A percentile compares a stretch with the other conserved stretches of the same genome.
Evolutionary conservation across 192 early-diverging fungal genomes (phyloP).

Genomic region (Phycomyces nitens): DNA sequence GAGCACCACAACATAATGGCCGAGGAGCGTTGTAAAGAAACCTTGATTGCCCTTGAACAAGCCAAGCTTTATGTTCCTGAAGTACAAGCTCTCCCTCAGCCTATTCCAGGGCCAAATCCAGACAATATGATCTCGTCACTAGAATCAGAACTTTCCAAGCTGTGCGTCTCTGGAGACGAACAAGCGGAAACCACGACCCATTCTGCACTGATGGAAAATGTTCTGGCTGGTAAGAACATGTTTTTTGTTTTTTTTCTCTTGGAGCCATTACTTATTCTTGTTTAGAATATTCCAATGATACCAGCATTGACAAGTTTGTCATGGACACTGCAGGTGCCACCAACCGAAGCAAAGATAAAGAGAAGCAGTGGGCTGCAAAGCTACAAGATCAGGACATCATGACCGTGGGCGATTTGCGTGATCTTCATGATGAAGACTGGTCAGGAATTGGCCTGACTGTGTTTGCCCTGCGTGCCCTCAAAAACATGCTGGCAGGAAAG

Average conservation of each 20-base stretch:
- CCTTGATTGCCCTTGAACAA: conserved; percentile 14
- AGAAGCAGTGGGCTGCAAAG: conserved; percentile 64
- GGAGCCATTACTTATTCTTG: neutral
- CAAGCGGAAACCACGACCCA: neutral
- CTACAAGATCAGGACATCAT: conserved; percentile 73
- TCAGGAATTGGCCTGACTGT: conserved; percentile 55
- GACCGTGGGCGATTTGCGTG: conserved; percentile 74
- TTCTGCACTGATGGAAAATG: conserved; percentile 8
- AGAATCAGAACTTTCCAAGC: neutral
- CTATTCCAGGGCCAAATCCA: too few species aligned
- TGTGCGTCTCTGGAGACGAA: conserved; percentile 1
- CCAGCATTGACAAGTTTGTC: conserved; percentile 67
- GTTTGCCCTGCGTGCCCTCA: conserved; percentile 52
- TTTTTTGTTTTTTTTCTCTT: conserved; percentile 2
- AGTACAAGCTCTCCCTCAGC: neutral
- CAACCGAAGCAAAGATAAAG: conserved; percentile 66
- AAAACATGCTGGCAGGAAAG: conserved; percentile 49
- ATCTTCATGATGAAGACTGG: conserved; percentile 75
- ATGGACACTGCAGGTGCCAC: conserved; percentile 61
- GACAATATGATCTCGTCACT: neutral
- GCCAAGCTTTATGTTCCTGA: neutral
- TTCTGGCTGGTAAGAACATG: conserved; percentile 13
- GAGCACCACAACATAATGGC: conserved; percentile 22
- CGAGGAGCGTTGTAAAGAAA: conserved; percentile 26
- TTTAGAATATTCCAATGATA: conserved; percentile 55